A percentile compares a stretch with the other conserved stretches of the same genome.
Conservation (phyloP, 352 stramenopile genomes). For the Globisporangium heterothallicum region DNA sequence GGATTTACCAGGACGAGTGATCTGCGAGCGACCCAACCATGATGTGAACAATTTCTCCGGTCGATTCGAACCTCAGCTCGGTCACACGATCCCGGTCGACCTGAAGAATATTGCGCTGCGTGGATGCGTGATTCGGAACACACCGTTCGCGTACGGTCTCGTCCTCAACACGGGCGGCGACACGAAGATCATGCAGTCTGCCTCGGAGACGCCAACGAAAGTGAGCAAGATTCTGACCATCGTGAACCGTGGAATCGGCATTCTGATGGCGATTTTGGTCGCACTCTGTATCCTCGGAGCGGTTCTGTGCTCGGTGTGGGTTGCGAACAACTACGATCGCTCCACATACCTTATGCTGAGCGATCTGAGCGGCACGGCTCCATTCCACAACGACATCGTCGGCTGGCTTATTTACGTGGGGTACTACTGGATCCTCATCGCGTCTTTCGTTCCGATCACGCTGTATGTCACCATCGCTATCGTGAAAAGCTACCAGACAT, state of each 20-base stretch:
- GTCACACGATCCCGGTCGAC: constrained; percentile 77
- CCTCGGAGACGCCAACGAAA: constrained; percentile 65
- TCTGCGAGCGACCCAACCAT: constrained; percentile 81
- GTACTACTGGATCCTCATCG: constrained; percentile 88
- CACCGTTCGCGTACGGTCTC: constrained; percentile 67
- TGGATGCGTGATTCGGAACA: constrained; percentile 83
- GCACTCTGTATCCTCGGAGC: constrained; percentile 69
- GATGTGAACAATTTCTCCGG: constrained; percentile 85
- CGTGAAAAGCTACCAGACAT: constrained; percentile 84
- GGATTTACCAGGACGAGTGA: constrained; percentile 59
- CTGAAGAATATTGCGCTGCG: constrained; percentile 81
- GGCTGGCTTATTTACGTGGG: constrained; percentile 74
- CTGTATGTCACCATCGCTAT: constrained; percentile 87
- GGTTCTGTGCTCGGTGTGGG: constrained; percentile 64
- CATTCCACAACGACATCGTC: constrained; percentile 68
- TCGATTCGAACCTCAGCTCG: constrained; percentile 65
- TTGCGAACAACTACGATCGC: constrained; percentile 43
- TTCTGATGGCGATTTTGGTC: constrained; percentile 70
- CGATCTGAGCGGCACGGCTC: constrained; percentile 49
- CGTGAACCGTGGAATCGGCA: constrained; percentile 70
- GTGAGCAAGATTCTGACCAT: constrained; percentile 81
- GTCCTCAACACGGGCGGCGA: constrained; percentile 80
- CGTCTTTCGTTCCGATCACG: constrained; percentile 85
- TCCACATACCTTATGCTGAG: constrained; percentile 70
- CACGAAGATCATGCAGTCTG: constrained; percentile 87